Evolutionary conservation across 345 rosid genomes (phyloP), one percentile per base, ranked within the genome.

Genomic region (Streptanthus diversifolius): DNA sequence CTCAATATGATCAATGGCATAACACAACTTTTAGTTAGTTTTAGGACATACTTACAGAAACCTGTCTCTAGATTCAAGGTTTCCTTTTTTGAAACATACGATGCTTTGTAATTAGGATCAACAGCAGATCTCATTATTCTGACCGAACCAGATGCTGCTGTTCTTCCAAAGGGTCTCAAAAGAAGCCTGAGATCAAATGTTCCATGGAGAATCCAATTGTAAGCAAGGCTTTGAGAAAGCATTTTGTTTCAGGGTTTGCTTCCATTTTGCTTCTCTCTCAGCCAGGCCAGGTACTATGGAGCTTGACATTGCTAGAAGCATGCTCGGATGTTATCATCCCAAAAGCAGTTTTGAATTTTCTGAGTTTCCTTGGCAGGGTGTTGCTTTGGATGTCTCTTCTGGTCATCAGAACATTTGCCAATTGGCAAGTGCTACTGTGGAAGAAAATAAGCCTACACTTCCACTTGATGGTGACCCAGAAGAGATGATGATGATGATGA

Each of bases 251-350:
- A 17, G 90, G 97, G 4, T 21, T 93, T 71, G 88, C 96, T 57
- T 83, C 92, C 14, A 63, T 90, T 55, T 30, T 90, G 39, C 61
- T 84, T 59, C 72, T 89, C 47, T 86, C 91, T 57, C 96, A 85
- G 59, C 41, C 87, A 39, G 72, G 77, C 66, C 88, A 86, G 96
- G 98, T 88, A 33, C 29, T 48, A 1, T 45, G 5, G 22, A 56
- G 33, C 35, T 0, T 7, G 1, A 11, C 30, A 24, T 44, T 63
- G 12, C 36, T 0, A 56, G 55, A 47, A 48, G 1, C 24, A 35
- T 47, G 24, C 15, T 5, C 0, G 4, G 41, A 22, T 71, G 40
- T 25, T 25, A 25, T 25, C 15, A 29, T 5, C 8, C 55, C 55
- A 12, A 24, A 24, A 10, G 3, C 5, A 7, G 3, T 54, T 37